phyloP scores from a whole-genome alignment of 768 basidiomycete species.

The Boletus coccyginus region DNA sequence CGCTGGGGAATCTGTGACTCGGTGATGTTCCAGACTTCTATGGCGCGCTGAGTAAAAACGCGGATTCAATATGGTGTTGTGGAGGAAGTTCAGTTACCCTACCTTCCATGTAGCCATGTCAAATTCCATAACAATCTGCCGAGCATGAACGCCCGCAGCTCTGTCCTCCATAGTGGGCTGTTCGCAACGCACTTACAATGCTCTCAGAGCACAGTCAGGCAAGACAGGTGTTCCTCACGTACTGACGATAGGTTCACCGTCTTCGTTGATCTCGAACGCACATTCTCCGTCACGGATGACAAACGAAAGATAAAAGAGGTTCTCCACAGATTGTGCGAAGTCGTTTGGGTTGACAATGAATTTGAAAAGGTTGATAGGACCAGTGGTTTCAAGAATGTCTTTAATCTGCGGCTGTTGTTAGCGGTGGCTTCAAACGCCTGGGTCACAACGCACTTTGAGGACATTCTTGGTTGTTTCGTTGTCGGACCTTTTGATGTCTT shows the following conservation, averaged over 20 bases:
- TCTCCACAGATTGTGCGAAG: constrained; percentile 95
- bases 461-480: constrained; percentile 93
- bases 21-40: constrained; percentile 79
- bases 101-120: constrained; percentile 91
- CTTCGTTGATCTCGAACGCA: constrained; percentile 62
- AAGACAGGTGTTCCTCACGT: constrained; percentile 25
- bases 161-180: constrained; percentile 65
- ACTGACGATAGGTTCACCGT: constrained; percentile 79
- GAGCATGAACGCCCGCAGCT: constrained; percentile 59
- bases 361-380: constrained; percentile 71
- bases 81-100: constrained; percentile 15
- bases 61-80: not conserved
- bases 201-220: not conserved
- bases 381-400: constrained; percentile 50
- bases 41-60: constrained; percentile 61
- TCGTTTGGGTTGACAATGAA: constrained; percentile 88
- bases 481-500: constrained; percentile 77
- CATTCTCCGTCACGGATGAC: constrained; percentile 83
- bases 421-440: not conserved
- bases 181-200: constrained; percentile 55
- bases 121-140: constrained; percentile 89
- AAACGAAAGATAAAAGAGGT: constrained; percentile 93
- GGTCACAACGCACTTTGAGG: constrained; percentile 47
- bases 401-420: constrained; percentile 47
- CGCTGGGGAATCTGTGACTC: constrained; percentile 76